Conservation (phyloP, 129 eudicot genomes). For the Deinandra increscens region DNA sequence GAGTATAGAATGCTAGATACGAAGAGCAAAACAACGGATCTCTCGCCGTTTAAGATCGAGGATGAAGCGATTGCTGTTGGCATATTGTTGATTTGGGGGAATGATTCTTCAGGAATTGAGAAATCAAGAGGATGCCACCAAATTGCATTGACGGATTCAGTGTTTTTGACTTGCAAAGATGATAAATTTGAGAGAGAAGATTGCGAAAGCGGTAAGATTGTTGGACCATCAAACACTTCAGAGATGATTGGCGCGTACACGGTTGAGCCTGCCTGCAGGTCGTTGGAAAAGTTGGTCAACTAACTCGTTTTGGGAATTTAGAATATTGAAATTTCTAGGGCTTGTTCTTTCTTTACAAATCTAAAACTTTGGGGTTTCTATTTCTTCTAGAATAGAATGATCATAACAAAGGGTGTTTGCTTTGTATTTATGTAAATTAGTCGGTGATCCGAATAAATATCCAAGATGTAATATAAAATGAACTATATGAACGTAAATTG, state of each 20-base stretch:
- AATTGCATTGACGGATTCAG: constrained; percentile 21
- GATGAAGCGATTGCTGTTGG: constrained; percentile 49
- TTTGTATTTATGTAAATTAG: too few species aligned
- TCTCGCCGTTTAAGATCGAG: constrained; percentile 86
- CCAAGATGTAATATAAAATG: too few species aligned
- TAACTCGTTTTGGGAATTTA: constrained; percentile 19
- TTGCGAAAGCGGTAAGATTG: constrained; percentile 13
- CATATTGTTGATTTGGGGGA: constrained; percentile 10
- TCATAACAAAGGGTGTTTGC: too few species aligned
- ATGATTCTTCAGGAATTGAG: constrained; percentile 1
- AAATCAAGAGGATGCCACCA: background rate
- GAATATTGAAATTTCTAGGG: background rate
- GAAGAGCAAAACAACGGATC: constrained; percentile 77
- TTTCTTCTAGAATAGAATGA: too few species aligned
- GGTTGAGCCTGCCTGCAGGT: constrained; percentile 7
- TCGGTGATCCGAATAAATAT: too few species aligned
- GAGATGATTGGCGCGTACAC: constrained; percentile 29
- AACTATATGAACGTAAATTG: too few species aligned
- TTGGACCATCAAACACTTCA: background rate
- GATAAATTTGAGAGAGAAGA: constrained; percentile 8
- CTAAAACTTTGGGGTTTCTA: too few species aligned
- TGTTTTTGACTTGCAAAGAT: background rate
- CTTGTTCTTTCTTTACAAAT: too few species aligned
- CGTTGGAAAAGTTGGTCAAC: constrained; percentile 37
- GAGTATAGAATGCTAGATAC: constrained; percentile 45